Evolutionary conservation across 306 rosid genomes (phyloP).

Genomic region (Dryas octopetala): DNA sequence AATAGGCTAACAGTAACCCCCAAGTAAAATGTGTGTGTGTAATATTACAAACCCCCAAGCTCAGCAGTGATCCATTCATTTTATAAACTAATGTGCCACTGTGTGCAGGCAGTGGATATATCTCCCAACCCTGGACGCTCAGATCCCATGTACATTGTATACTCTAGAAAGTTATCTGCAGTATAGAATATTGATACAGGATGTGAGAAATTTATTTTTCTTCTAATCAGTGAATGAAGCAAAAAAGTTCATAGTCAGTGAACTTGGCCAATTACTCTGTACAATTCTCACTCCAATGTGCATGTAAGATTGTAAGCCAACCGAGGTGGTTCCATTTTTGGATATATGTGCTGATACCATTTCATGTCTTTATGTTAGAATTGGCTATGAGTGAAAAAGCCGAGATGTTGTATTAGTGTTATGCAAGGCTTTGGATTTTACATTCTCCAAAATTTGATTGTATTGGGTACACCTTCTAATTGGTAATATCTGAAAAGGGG

Average conservation of each 20-base stretch:
- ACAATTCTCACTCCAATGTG: neutral
- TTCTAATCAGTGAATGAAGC: neutral
- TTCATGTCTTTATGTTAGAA: too few species aligned
- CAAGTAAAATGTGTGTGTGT: too few species aligned
- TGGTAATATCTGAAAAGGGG: neutral
- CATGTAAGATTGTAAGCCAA: neutral
- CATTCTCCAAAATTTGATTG: too few species aligned
- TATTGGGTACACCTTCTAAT: too few species aligned
- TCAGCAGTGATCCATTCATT: too few species aligned
- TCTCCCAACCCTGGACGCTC: slow-evolving; percentile 83
- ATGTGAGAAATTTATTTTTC: neutral
- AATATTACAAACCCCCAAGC: too few species aligned
- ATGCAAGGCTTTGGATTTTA: too few species aligned
- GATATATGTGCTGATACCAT: too few species aligned
- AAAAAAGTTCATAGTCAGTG: neutral
- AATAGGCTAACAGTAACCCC: too few species aligned
- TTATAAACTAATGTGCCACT: neutral
- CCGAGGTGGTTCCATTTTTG: neutral
- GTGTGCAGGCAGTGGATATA: slow-evolving; percentile 65
- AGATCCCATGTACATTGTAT: slow-evolving; percentile 71
- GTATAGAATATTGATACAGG: neutral
- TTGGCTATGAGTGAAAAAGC: too few species aligned
- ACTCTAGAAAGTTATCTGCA: slow-evolving; percentile 49
- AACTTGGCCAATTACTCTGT: neutral
- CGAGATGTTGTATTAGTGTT: too few species aligned